Evolutionary conservation across 345 rosid species (phyloP).

Genomic region (Kandelia obovata): DNA sequence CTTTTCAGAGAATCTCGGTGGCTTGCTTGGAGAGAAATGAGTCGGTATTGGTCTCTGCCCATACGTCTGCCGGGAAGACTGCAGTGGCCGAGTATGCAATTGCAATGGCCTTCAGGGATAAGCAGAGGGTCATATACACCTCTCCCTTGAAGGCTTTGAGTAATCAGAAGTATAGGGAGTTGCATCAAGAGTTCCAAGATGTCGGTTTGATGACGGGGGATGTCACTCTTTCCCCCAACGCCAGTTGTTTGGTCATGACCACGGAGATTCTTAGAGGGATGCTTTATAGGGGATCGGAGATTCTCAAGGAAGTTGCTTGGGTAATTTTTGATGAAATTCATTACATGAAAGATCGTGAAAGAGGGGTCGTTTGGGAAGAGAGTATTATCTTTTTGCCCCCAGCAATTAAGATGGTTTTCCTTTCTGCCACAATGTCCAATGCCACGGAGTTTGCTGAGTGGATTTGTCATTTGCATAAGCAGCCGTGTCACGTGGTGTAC

Average conservation of each 20-base stretch:
- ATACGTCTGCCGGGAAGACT: slow-evolving; percentile 97
- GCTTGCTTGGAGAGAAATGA: slow-evolving; percentile 91
- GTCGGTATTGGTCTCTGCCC: slow-evolving; percentile 93
- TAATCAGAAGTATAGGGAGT: slow-evolving; percentile 94
- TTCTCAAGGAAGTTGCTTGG: slow-evolving; percentile 98
- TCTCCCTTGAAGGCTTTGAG: slow-evolving; percentile 97
- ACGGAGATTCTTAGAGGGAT: slow-evolving; percentile 96
- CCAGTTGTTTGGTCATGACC: slow-evolving; percentile 95
- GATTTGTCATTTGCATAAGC: slow-evolving; percentile 92
- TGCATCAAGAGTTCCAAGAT: slow-evolving; percentile 86
- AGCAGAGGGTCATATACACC: slow-evolving; percentile 90
- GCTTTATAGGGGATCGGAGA: slow-evolving; percentile 94
- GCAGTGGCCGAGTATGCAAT: slow-evolving; percentile 98
- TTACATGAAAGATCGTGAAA: slow-evolving; percentile 95
- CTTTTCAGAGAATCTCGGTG: slow-evolving; percentile 80
- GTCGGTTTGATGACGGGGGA: slow-evolving; percentile 99
- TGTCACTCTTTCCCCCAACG: slow-evolving; percentile 92
- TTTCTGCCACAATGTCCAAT: slow-evolving; percentile 97
- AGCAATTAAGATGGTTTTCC: slow-evolving; percentile 96
- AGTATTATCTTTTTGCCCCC: slow-evolving; percentile 93
- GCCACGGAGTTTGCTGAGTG: slow-evolving; percentile 98
- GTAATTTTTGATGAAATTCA: slow-evolving; percentile 97
- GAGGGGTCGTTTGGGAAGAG: slow-evolving; percentile 99
- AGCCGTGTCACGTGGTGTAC: slow-evolving; percentile 96
- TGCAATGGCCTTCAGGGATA: slow-evolving; percentile 94